Evolutionary conservation across 2,329 filamentous ascomycete species (phyloP).

Genomic region (Nakataea oryzae): DNA sequence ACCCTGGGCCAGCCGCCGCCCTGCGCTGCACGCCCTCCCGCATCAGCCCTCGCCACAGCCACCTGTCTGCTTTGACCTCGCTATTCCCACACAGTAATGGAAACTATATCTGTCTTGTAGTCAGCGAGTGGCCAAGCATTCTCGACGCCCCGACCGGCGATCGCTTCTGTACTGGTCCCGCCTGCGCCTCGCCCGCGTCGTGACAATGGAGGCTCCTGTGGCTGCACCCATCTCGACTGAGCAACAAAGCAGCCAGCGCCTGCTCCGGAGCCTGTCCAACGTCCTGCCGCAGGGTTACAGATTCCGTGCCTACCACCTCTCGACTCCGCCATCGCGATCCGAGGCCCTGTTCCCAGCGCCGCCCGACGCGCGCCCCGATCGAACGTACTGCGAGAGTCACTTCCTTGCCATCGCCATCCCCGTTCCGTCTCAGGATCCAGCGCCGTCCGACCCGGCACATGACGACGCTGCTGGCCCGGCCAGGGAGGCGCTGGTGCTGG

Average conservation of each 20-base stretch:
- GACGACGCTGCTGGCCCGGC: constrained; percentile 11
- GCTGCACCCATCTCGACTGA: neutral
- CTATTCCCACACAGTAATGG: neutral
- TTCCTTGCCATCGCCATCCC: constrained; percentile 48
- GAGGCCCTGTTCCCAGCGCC: constrained; percentile 71
- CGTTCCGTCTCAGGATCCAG: constrained; percentile 4
- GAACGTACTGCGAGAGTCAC: constrained; percentile 81
- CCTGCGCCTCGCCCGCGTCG: neutral
- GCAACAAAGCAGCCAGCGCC: constrained; percentile 14
- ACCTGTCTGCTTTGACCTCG: neutral
- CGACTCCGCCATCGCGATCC: constrained; percentile 67
- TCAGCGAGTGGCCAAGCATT: too few relatives aligned
- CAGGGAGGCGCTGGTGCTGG: constrained; percentile 59
- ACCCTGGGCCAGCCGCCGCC: too few relatives aligned
- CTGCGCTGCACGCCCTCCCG: too few relatives aligned
- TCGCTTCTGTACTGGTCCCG: neutral
- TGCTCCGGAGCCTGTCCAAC: constrained; percentile 30
- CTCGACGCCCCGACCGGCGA: neutral
- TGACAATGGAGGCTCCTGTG: neutral
- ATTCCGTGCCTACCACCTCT: constrained; percentile 76
- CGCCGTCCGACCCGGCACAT: too few relatives aligned
- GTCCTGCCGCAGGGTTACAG: constrained; percentile 41
- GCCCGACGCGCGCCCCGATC: constrained; percentile 58
- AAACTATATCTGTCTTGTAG: neutral
- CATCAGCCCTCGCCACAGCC: neutral